phyloP scores from a whole-genome alignment of 2,329 filamentous ascomycete species.

The Stachybotrys echinatus region DNA sequence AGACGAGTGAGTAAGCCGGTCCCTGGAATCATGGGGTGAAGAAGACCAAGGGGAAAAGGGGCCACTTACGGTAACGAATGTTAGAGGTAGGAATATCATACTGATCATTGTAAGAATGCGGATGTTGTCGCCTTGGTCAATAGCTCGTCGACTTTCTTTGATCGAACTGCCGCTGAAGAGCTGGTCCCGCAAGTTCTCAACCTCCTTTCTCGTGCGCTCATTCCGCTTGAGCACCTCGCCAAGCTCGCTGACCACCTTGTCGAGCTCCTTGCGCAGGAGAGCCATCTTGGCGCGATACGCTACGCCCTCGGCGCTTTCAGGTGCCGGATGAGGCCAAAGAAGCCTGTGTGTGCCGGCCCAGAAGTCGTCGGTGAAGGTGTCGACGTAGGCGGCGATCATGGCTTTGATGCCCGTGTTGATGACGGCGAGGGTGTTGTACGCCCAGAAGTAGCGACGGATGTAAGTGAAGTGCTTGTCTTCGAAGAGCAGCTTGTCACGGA shows the following conservation, averaged over 20 bases:
- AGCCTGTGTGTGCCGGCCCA: slow-evolving; percentile 51
- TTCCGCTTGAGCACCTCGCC: slow-evolving; percentile 43
- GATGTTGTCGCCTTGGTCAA: slow-evolving; percentile 60
- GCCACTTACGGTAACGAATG: slow-evolving; percentile 50
- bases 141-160: slow-evolving; percentile 53
- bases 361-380: slow-evolving; percentile 53
- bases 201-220: slow-evolving; percentile 48
- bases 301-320: slow-evolving; percentile 35
- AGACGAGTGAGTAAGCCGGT: neutral
- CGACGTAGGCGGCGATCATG: slow-evolving; percentile 51
- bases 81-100: slow-evolving; percentile 56
- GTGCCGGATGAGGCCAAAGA: slow-evolving; percentile 49
- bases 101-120: slow-evolving; percentile 55
- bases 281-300: slow-evolving; percentile 45
- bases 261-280: slow-evolving; percentile 40
- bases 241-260: slow-evolving; percentile 45
- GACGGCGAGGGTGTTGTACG: slow-evolving; percentile 54
- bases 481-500: slow-evolving; percentile 54
- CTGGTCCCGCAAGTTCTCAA: slow-evolving; percentile 53
- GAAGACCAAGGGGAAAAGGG: neutral
- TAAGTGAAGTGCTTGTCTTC: slow-evolving; percentile 58
- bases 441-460: slow-evolving; percentile 58
- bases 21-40: neutral
- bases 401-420: slow-evolving; percentile 55
- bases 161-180: slow-evolving; percentile 60